Conservation (phyloP, 257 asterid species). For the Solanum virginianum region DNA sequence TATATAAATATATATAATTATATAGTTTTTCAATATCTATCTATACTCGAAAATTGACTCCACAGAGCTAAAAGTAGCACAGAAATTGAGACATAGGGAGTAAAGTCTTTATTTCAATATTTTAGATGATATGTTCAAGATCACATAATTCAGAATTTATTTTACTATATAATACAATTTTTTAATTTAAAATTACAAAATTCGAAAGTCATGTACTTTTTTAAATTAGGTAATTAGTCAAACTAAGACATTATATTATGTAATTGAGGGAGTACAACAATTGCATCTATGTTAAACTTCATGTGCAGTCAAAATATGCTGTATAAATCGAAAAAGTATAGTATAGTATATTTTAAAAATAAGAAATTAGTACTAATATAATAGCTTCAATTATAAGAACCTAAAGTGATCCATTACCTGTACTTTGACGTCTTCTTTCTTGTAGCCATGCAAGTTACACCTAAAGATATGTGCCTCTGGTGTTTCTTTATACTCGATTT, state of each 20-base stretch:
- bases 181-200: not conserved
- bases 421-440: constrained; percentile 30
- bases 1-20: not conserved
- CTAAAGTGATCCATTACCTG: constrained; percentile 11
- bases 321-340: not conserved
- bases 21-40: too few relatives aligned
- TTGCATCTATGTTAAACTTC: not conserved
- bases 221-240: not conserved
- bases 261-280: too few relatives aligned
- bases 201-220: not conserved
- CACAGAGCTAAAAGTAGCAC: not conserved
- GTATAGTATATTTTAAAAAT: too few relatives aligned
- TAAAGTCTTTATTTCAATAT: not conserved
- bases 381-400: not conserved
- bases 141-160: not conserved
- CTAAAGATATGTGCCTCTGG: constrained; percentile 22
- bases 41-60: not conserved
- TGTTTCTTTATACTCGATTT: constrained; percentile 24
- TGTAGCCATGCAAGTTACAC: constrained; percentile 20
- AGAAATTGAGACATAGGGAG: not conserved
- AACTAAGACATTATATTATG: not conserved
- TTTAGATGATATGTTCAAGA: not conserved
- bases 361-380: not conserved
- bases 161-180: not conserved
- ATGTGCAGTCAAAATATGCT: not conserved